Conservation (phyloP, 352 stramenopile genomes). For the Pythium vanterpoolii region DNA sequence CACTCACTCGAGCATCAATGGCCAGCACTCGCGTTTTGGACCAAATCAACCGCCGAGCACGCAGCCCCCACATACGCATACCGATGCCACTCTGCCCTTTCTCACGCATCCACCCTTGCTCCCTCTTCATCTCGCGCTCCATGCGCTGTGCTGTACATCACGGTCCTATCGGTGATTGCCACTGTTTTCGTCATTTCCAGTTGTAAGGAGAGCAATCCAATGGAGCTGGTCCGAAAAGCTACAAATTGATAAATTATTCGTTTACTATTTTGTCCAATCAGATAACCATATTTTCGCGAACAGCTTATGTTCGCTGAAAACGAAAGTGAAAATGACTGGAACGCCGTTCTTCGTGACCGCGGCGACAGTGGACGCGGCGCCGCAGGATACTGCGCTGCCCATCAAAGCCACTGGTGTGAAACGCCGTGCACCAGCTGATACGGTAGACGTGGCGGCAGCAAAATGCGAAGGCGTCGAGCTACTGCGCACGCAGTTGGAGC, state of each 20-base stretch:
- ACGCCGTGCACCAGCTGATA: slow-evolving; percentile 14
- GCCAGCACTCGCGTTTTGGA: too few relatives aligned
- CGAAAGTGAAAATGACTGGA: slow-evolving; percentile 46
- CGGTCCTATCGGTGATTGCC: slow-evolving; percentile 6
- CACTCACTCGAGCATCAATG: too few relatives aligned
- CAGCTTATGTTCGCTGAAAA: not conserved
- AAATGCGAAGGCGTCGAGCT: slow-evolving; percentile 18
- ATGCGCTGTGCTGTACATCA: not conserved
- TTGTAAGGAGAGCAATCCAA: slow-evolving; percentile 4
- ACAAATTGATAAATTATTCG: not conserved
- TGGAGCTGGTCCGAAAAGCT: not conserved
- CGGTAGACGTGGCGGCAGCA: slow-evolving; percentile 1
- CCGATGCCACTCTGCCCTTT: not conserved
- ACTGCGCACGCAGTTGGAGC: slow-evolving; percentile 36
- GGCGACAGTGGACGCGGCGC: slow-evolving; percentile 20
- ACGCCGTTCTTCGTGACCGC: slow-evolving; percentile 43
- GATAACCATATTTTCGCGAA: not conserved
- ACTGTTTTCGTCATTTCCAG: slow-evolving; percentile 71
- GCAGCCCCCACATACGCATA: not conserved
- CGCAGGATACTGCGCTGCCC: not conserved
- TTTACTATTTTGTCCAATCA: slow-evolving; percentile 22
- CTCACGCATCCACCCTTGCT: not conserved
- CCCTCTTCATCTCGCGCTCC: not conserved
- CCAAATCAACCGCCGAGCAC: not conserved
- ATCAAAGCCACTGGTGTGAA: slow-evolving; percentile 24